These are phyloP conservation scores for Cyberlindnera mycetangii DNA, from an alignment of 805 yeast species.

Conservation along the genomic window DNA sequence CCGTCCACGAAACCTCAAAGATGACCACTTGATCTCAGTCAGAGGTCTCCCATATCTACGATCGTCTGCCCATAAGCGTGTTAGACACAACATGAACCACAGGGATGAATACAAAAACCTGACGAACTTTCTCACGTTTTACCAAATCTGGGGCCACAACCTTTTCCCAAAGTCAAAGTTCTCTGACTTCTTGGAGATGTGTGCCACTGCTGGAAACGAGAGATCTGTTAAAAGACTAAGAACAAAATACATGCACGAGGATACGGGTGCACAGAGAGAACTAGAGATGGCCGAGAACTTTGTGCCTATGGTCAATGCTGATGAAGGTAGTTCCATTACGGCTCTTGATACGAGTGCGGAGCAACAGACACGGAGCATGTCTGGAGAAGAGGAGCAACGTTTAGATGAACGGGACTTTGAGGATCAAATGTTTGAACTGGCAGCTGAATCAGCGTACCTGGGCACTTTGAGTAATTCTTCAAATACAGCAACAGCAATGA, in stretches of 20 bases:
- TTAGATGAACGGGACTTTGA: constrained; percentile 3
- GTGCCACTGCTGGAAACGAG: constrained; percentile 47
- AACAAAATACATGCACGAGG: constrained; percentile 37
- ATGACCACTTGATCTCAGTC: constrained; percentile 43
- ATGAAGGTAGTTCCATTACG: not conserved
- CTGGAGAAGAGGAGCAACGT: not conserved
- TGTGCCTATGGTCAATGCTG: constrained; percentile 1
- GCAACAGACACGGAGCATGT: not conserved
- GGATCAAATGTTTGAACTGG: constrained; percentile 5
- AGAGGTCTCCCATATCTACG: constrained; percentile 59
- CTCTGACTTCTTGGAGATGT: constrained; percentile 58
- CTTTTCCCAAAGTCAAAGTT: constrained; percentile 80
- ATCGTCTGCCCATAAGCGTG: constrained; percentile 30
- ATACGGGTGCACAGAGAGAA: constrained; percentile 18
- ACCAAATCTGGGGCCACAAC: constrained; percentile 74
- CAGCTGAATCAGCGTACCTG: not conserved
- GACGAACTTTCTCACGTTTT: constrained; percentile 47
- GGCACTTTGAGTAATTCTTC: constrained; percentile 12
- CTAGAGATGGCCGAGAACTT: constrained; percentile 1
- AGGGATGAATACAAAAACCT: constrained; percentile 49
- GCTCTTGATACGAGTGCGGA: not conserved
- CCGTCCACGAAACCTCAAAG: constrained; percentile 41
- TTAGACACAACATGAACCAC: constrained; percentile 27
- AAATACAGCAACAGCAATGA: constrained; percentile 19
- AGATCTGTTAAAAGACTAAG: constrained; percentile 41